Conservation (phyloP, 441 rosid species). For the Hura crepitans region DNA sequence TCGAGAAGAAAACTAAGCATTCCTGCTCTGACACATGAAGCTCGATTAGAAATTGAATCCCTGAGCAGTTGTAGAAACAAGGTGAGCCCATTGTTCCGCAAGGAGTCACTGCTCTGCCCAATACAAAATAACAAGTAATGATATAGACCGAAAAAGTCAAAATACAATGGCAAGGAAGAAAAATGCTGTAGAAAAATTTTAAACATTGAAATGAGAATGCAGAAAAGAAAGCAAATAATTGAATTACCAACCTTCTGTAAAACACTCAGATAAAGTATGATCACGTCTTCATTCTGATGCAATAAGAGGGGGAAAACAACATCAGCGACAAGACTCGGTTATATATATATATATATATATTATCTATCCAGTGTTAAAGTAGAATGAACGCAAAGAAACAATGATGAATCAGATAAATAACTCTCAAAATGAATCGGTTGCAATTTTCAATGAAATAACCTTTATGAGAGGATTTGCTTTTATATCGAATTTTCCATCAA, state of each 20-base stretch:
- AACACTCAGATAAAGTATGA: slow-evolving; percentile 83
- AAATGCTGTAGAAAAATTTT: background rate
- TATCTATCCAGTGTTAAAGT: background rate
- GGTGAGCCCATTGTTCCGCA: slow-evolving; percentile 84
- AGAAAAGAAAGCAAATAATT: slow-evolving; percentile 16
- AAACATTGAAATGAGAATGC: background rate
- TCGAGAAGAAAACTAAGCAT: slow-evolving; percentile 95
- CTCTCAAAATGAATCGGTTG: slow-evolving; percentile 5
- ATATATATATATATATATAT: too few relatives aligned
- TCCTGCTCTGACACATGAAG: slow-evolving; percentile 96
- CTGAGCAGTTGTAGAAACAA: slow-evolving; percentile 81
- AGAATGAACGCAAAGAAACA: background rate
- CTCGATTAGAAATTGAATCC: slow-evolving; percentile 93
- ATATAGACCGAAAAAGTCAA: slow-evolving; percentile 26
- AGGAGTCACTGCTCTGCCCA: slow-evolving; percentile 99
- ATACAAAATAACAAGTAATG: slow-evolving; percentile 49
- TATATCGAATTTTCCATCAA: slow-evolving; percentile 86
- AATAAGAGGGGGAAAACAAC: slow-evolving; percentile 28
- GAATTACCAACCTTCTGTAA: slow-evolving; percentile 90
- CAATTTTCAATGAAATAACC: slow-evolving; percentile 42
- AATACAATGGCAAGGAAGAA: slow-evolving; percentile 4
- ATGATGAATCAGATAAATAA: background rate
- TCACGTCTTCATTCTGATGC: slow-evolving; percentile 95
- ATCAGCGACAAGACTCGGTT: slow-evolving; percentile 21
- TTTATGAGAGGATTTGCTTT: slow-evolving; percentile 64